These are phyloP conservation scores for Zancudomyces culisetae DNA, from an alignment of 371 early-diverging fungal genomes.

Conservation along the genomic window DNA sequence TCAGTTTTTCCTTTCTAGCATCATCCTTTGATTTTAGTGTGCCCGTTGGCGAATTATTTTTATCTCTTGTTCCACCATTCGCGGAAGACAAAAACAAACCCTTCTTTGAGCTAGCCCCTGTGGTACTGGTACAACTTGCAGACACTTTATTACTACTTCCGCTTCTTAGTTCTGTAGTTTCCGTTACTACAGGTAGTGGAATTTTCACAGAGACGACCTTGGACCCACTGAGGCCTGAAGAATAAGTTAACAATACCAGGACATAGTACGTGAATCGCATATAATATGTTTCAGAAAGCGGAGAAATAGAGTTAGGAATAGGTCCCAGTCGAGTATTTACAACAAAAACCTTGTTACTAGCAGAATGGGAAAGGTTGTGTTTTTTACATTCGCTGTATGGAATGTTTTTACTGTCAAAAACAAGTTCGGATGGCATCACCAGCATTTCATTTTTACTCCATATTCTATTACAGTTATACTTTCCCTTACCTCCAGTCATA, in stretches of 20 bases:
- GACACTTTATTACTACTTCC: no score
- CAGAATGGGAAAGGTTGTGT: not conserved
- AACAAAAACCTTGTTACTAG: not conserved
- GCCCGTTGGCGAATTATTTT: no score
- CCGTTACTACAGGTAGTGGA: not conserved
- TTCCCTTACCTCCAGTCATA: not conserved
- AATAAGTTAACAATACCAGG: slow-evolving; percentile 5
- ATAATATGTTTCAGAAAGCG: slow-evolving; percentile 9
- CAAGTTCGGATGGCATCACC: not conserved
- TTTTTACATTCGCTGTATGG: not conserved
- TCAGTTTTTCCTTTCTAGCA: no score
- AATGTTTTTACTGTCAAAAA: not conserved
- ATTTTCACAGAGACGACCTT: not conserved
- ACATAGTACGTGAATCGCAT: slow-evolving; percentile 13
- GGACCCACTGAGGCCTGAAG: slow-evolving; percentile 9
- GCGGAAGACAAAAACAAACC: no score
- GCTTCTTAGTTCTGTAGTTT: no score
- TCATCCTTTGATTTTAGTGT: no score
- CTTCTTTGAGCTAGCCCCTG: no score
- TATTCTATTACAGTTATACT: not conserved
- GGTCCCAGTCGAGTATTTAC: not conserved
- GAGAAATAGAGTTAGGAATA: not conserved
- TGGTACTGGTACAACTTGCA: no score
- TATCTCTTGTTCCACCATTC: no score
- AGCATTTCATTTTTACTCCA: not conserved